Percentiles rank a stretch among this genome's conserved stretches.
Conservation (phyloP, 306 rosid genomes). For the Fragaria iinumae region DNA sequence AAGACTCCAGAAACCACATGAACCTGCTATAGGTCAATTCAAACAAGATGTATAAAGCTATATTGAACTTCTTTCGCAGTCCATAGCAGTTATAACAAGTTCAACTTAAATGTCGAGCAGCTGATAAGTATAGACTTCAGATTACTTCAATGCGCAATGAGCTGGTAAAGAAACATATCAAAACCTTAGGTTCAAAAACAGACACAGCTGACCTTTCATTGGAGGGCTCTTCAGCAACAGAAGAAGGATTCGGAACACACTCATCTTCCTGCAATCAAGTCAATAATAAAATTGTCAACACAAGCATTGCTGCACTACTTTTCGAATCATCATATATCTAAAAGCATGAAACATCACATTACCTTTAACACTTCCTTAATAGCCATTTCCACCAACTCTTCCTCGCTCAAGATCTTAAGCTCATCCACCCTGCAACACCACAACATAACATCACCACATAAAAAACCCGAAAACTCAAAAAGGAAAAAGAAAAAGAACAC, state of each 20-base stretch:
- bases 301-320: not conserved
- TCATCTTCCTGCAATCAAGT: slow-evolving; percentile 14
- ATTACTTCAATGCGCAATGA: not conserved
- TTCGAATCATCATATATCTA: not conserved
- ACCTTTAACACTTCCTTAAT: slow-evolving; percentile 61
- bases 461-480: not conserved
- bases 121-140: not conserved
- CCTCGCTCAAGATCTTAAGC: slow-evolving; percentile 68
- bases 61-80: not conserved
- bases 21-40: not conserved
- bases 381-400: slow-evolving; percentile 79
- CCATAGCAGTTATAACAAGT: not conserved
- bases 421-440: slow-evolving; percentile 59
- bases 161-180: not conserved
- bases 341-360: not conserved
- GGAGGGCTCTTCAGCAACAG: not conserved
- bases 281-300: not conserved
- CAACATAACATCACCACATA: not conserved
- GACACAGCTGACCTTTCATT: not conserved
- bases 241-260: not conserved
- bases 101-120: not conserved
- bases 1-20: slow-evolving; percentile 10
- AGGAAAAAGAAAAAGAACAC: not conserved
- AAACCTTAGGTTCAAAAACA: not conserved
- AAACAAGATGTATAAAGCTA: not conserved